phyloP scores from a whole-genome alignment of 2,329 filamentous ascomycete genomes.

The Diplodia scrobiculata region DNA sequence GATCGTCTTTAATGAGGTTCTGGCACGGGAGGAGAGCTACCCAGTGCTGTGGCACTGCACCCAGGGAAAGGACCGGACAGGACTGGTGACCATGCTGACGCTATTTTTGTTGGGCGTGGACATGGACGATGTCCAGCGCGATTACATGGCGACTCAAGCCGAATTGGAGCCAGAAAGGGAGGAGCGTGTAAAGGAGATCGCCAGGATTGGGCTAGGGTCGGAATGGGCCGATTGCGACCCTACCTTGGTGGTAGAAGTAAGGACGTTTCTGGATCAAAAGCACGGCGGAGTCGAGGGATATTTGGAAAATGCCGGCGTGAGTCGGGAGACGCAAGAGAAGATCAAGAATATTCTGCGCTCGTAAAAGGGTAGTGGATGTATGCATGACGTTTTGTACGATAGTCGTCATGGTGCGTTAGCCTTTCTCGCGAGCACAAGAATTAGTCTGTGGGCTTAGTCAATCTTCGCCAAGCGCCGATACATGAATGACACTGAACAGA shows the following conservation, averaged over 20 bases:
- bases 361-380: background rate
- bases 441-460: background rate
- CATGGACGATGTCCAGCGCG: slow-evolving; percentile 63
- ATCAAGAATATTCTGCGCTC: slow-evolving; percentile 41
- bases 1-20: slow-evolving; percentile 52
- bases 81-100: slow-evolving; percentile 68
- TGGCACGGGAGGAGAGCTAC: slow-evolving; percentile 54
- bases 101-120: slow-evolving; percentile 65
- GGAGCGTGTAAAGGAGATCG: slow-evolving; percentile 67
- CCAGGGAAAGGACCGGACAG: slow-evolving; percentile 84
- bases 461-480: background rate
- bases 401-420: background rate
- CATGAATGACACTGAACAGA: background rate
- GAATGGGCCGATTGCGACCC: slow-evolving; percentile 44
- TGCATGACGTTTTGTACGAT: background rate
- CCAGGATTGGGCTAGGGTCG: slow-evolving; percentile 69
- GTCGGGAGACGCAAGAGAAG: slow-evolving; percentile 40
- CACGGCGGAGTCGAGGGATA: slow-evolving; percentile 71
- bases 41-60: slow-evolving; percentile 80
- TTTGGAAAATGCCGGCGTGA: slow-evolving; percentile 62
- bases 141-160: slow-evolving; percentile 69
- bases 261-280: slow-evolving; percentile 58
- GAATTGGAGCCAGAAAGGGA: slow-evolving; percentile 64
- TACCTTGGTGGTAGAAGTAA: slow-evolving; percentile 64
- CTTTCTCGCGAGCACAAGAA: background rate